Base-by-base conservation (phyloP, 352 stramenopile genomes). In the Globisporangium cylindrosporum region DNA sequence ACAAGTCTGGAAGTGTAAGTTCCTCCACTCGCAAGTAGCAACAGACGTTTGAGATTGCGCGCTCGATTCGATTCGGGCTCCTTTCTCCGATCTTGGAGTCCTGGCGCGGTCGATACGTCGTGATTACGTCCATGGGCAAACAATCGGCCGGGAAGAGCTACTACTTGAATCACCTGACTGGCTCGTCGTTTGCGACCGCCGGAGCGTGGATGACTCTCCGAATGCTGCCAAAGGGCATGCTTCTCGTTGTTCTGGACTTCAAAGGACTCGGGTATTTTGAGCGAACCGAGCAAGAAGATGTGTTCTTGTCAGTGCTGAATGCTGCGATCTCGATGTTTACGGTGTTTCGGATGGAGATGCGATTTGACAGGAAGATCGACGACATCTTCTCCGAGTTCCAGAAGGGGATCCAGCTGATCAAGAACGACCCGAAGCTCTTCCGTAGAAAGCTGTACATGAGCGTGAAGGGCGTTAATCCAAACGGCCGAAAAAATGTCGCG, bases 101-200 rank as follows among this genome's bases (percentile, higher is more conserved):
- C 18, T 66, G 60, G 60, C 41, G 60, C n/a, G 60, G 60, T 25
- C 60, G 60, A 10, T 66, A 43, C 2, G 29, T 66, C 9, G 60
- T 66, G 20, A 46, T 66, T 9, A 66, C 25, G 43, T 66, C 60
- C 24, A 66, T 66, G 60, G 60, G 41, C 18, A 66, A 66, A 38
- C 85, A 93, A 36, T 93, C 82, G 1, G 92, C 85, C 1, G 85
- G 82, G 2, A 91, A 93, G 51, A 90, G 82, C 60, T 93, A 92
- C 58, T 92, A 90, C 38, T 59, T 93, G 5, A 93, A 93, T 20
- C 85, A 93, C 49, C 56, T 93, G 61, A 91, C 82, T 0, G 84
- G 84, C 14, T 89, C 78, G 0, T 93, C 82, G 27, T 93, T 91
- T 70, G 81, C 83, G 1, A 91, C 89, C 58, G 70, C 83, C 56